Percentiles rank a stretch among this genome's conserved stretches.
These are phyloP conservation scores for Sporothrix schenckii DNA, from an alignment of 2,329 filamentous ascomycete species.

Conservation along the genomic window DNA sequence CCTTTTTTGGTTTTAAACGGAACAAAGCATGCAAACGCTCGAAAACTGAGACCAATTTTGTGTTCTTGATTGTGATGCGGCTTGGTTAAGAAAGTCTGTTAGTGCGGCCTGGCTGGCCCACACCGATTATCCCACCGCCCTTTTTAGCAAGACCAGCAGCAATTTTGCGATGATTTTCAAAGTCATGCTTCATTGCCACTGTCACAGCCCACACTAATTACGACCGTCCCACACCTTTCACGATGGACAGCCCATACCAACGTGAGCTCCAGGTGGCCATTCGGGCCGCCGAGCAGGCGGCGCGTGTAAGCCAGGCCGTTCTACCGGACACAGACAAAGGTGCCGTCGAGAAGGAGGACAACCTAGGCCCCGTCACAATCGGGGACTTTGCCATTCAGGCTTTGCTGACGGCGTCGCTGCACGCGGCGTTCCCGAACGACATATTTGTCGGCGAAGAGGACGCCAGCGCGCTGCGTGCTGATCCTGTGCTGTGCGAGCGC, in stretches of 20 bases:
- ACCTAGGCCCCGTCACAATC: conserved; percentile 59
- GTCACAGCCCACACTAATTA: neutral
- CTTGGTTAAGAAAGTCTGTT: neutral
- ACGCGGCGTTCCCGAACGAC: conserved; percentile 55
- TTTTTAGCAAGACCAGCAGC: conserved; percentile 44
- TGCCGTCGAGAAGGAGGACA: conserved; percentile 56
- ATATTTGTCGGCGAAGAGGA: conserved; percentile 60
- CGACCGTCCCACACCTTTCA: neutral
- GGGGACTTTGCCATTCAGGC: conserved; percentile 64
- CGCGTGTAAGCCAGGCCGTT: conserved; percentile 55
- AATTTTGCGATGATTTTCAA: neutral
- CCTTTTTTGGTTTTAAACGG: neutral
- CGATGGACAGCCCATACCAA: conserved; percentile 44
- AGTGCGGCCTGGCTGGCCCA: conserved; percentile 5
- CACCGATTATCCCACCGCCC: conserved; percentile 22
- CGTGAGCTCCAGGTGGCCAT: conserved; percentile 51
- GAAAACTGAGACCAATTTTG: neutral
- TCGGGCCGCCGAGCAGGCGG: conserved; percentile 50
- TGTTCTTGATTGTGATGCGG: neutral
- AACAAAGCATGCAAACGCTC: neutral
- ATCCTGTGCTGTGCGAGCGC: conserved; percentile 48
- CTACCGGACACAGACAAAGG: conserved; percentile 54
- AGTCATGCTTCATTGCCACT: neutral
- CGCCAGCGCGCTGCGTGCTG: conserved; percentile 51
- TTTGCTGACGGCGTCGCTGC: conserved; percentile 55